These are phyloP conservation scores for Cladosporium sp. DNA, from an alignment of 2,329 filamentous ascomycete species.

Conservation along the genomic window DNA sequence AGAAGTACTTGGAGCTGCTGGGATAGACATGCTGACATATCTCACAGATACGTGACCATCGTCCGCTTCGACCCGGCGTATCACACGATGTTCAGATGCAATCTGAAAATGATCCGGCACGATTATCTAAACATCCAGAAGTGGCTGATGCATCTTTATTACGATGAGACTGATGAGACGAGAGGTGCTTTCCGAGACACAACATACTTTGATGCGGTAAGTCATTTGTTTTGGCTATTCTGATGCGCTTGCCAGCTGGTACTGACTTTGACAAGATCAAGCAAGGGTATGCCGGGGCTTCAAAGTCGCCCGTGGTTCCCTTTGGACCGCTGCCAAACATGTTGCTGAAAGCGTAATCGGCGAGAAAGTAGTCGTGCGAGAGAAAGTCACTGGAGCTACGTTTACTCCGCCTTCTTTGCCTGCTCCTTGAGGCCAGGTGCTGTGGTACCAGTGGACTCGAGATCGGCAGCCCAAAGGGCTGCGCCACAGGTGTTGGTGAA, in stretches of 20 bases:
- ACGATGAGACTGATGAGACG: slow-evolving; percentile 45
- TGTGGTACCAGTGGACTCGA: slow-evolving; percentile 36
- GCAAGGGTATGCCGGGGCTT: slow-evolving; percentile 13
- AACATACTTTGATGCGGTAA: slow-evolving; percentile 41
- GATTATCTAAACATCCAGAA: slow-evolving; percentile 55
- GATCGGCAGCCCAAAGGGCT: slow-evolving; percentile 83
- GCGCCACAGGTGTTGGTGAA: slow-evolving; percentile 93
- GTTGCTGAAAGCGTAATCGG: slow-evolving; percentile 10
- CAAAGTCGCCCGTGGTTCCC: slow-evolving; percentile 11
- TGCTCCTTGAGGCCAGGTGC: slow-evolving; percentile 36
- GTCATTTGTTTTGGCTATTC: background rate
- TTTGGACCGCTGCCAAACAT: slow-evolving; percentile 17
- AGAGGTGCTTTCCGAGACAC: slow-evolving; percentile 47
- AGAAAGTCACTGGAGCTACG: no score
- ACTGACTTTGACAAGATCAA: slow-evolving; percentile 12
- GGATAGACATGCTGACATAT: background rate
- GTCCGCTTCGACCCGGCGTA: slow-evolving; percentile 75
- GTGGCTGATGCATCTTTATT: slow-evolving; percentile 51
- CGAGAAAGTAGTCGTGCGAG: background rate
- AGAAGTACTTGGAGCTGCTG: background rate
- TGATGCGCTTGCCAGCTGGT: background rate
- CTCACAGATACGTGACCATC: slow-evolving; percentile 58
- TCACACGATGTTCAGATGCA: slow-evolving; percentile 82
- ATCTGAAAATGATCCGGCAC: slow-evolving; percentile 62
- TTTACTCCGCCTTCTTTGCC: slow-evolving; percentile 22